Evolutionary conservation across 805 yeast species (phyloP).

Genomic region (Zygotorulaspora danielsina): DNA sequence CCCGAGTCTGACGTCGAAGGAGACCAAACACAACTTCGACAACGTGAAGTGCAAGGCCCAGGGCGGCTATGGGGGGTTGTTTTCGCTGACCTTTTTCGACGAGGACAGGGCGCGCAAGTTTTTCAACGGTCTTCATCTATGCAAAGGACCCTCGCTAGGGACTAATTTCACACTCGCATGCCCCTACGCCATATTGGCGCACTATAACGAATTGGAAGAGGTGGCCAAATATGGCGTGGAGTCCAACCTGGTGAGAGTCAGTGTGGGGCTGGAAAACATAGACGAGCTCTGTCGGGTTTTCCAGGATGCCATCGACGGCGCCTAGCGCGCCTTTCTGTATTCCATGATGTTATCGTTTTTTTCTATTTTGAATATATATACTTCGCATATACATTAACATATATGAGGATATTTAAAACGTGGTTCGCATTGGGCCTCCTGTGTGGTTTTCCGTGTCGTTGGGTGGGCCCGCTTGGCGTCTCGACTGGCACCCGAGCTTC

Average conservation of each 20-base stretch:
- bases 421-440: too few relatives aligned
- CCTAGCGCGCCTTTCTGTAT: constrained; percentile 14
- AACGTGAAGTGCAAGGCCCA: constrained; percentile 50
- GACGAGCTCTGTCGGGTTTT: constrained; percentile 50
- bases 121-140: constrained; percentile 49
- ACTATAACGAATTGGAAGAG: constrained; percentile 74
- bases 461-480: too few relatives aligned
- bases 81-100: constrained; percentile 66
- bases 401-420: neutral
- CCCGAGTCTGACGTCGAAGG: constrained; percentile 51
- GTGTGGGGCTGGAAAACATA: constrained; percentile 79
- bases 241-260: constrained; percentile 67
- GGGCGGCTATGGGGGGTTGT: constrained; percentile 88
- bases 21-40: constrained; percentile 64
- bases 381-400: constrained; percentile 5
- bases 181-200: constrained; percentile 86
- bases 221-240: constrained; percentile 82
- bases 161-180: constrained; percentile 79
- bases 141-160: constrained; percentile 86
- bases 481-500: neutral
- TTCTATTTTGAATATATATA: constrained; percentile 13
- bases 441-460: too few relatives aligned
- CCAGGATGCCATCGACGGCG: constrained; percentile 46
- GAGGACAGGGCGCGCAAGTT: constrained; percentile 65
- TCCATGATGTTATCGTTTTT: constrained; percentile 3